Evolutionary conservation across 352 stramenopile genomes (phyloP).

Genomic region (Elongisporangium anandrum): DNA sequence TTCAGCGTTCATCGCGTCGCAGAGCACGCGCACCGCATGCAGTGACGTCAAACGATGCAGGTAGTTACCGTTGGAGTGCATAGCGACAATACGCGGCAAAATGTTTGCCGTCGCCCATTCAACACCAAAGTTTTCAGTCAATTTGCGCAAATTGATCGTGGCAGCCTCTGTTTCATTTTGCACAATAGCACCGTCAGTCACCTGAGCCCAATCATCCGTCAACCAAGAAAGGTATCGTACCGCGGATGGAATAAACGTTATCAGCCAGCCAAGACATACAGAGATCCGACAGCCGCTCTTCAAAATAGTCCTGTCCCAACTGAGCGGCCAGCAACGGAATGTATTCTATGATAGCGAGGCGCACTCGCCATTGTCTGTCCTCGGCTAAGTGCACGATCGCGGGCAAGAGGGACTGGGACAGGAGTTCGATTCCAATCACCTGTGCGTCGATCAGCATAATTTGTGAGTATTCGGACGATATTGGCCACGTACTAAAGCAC

Average conservation of each 20-base stretch:
- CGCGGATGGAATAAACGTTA: constrained; percentile 96
- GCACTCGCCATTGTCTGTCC: constrained; percentile 98
- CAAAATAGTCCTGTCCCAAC: constrained; percentile 95
- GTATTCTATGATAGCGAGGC: constrained; percentile 98
- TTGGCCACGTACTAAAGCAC: no score
- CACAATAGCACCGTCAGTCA: not conserved
- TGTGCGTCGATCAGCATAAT: constrained; percentile 11
- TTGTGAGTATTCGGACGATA: no score
- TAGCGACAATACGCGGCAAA: constrained; percentile 91
- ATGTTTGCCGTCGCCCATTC: constrained; percentile 94
- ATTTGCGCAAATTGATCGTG: constrained; percentile 92
- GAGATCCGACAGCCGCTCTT: constrained; percentile 91
- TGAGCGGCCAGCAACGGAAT: constrained; percentile 96
- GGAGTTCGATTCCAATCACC: constrained; percentile 96
- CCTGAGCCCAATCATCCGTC: not conserved
- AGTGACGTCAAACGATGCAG: constrained; percentile 92
- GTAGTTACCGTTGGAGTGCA: constrained; percentile 93
- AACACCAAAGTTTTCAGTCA: constrained; percentile 94
- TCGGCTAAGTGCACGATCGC: constrained; percentile 97
- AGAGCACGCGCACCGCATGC: constrained; percentile 84
- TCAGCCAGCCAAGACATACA: constrained; percentile 97
- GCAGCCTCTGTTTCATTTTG: constrained; percentile 80
- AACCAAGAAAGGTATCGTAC: constrained; percentile 6
- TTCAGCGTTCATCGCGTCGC: constrained; percentile 64
- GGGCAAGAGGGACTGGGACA: constrained; percentile 95